Evolutionary conservation across 2,329 filamentous ascomycete species (phyloP), one percentile per base, ranked within the genome.

Genomic region (Gyromitra esculenta): DNA sequence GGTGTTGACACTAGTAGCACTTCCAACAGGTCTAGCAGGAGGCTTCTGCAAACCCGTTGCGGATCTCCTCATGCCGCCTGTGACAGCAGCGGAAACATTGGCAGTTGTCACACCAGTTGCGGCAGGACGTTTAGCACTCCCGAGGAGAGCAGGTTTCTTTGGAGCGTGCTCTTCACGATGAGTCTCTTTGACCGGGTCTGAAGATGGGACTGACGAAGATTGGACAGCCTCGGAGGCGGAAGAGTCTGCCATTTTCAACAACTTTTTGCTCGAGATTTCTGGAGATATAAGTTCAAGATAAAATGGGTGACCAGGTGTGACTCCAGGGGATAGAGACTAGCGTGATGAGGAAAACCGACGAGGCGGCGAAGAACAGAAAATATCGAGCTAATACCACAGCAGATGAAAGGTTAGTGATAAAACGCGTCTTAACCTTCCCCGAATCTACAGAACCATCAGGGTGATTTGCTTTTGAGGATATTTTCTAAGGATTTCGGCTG

Each of bases 401-500:
- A 25, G 41, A 59, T 59, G 11, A 35, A 48, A 50, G 15, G 50
- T 75, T 65, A 75, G 72, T 54, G 69, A 71, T 57, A 37, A 57
- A 41, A 64, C 59, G 31, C 39, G 65, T 75, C 25, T 50, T n/a
- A 35, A 65, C 31, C 15, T 5, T 31, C 45, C 57, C 68, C 13
- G 5, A 37, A 35, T 60, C n/a, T 31, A 62, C 43, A 31, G 54
- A 45, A 11, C 43, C 45, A 56, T 18, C 35, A 79, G 95, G 18
- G 92, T 35, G 41, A 60, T 60, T 60, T 60, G 43, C 92, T 91
- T 0, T 89, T 85, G 0, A 93, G 88, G 0, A 97, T 84, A 1
- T 86, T 81, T 0, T 88, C 89, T 13, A 98, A 90, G 0, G 88
- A 87, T 0, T 87, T 84, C 73, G 91, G 90, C 78, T 95, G 86